Percentiles rank a stretch among this genome's conserved stretches.
These are phyloP conservation scores for Isabelozyma gotoi DNA, from an alignment of 805 yeast species.

Conservation along the genomic window DNA sequence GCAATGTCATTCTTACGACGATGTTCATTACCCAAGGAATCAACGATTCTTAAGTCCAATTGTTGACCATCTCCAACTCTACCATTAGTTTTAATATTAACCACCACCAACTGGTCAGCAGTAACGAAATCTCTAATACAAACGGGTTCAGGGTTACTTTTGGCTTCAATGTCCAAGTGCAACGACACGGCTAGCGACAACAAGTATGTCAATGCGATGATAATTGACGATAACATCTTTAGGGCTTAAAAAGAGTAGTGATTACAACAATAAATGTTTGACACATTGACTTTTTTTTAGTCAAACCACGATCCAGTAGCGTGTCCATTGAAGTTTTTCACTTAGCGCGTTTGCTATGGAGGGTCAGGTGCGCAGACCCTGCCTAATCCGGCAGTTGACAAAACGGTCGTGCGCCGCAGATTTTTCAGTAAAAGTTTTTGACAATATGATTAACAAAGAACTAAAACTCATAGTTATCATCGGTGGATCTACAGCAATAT, in stretches of 20 bases:
- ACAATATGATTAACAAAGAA: not conserved
- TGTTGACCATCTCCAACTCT: constrained; percentile 83
- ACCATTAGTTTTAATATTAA: constrained; percentile 75
- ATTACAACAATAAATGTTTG: no score
- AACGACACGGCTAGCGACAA: constrained; percentile 35
- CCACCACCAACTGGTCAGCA: constrained; percentile 84
- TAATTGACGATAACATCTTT: not conserved
- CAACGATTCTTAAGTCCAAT: constrained; percentile 66
- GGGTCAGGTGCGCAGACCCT: not conserved
- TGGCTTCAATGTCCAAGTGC: constrained; percentile 55
- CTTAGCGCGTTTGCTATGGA: not conserved
- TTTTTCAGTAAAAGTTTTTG: not conserved
- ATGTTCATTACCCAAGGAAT: constrained; percentile 82
- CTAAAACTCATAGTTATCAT: no score
- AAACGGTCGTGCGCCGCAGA: not conserved
- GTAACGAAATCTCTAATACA: constrained; percentile 92
- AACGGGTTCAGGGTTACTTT: constrained; percentile 51
- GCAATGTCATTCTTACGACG: constrained; percentile 71
- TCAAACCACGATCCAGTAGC: constrained; percentile 2
- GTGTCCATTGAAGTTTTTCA: constrained; percentile 1
- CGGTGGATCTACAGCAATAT: constrained; percentile 10
- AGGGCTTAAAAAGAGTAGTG: not conserved
- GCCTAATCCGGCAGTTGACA: not conserved
- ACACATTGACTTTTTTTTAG: not conserved
- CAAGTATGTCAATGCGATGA: constrained; percentile 11